Conservation (phyloP, 345 rosid species). For the Sonneratia alba region DNA sequence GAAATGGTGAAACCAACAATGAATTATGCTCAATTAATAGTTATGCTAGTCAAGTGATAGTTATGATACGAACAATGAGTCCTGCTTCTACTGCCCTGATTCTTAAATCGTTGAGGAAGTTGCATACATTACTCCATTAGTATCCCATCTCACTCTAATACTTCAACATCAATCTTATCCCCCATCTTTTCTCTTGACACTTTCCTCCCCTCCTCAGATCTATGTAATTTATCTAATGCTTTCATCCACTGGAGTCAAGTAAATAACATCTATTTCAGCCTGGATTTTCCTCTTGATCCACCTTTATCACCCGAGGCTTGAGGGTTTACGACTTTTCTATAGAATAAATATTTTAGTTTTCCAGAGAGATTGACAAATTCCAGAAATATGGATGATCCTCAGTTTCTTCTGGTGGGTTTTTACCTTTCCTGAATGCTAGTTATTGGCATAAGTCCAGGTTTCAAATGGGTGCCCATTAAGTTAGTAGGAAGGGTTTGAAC, state of each 20-base stretch:
- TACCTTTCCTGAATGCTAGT: too few species aligned
- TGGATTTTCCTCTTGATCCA: background rate
- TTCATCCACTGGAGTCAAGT: too few species aligned
- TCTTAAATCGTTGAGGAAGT: background rate
- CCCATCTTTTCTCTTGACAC: background rate
- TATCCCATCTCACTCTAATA: background rate
- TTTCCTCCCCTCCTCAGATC: background rate
- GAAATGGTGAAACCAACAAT: background rate
- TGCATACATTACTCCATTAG: background rate
- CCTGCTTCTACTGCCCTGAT: too few species aligned
- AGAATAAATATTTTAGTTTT: too few species aligned
- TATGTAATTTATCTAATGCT: background rate
- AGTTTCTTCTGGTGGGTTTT: too few species aligned
- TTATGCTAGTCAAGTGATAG: background rate
- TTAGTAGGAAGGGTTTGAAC: too few species aligned
- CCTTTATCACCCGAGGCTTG: background rate
- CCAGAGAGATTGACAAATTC: too few species aligned
- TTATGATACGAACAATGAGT: background rate
- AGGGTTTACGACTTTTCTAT: too few species aligned
- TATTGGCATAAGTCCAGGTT: too few species aligned
- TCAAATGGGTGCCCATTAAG: too few species aligned
- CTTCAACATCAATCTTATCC: background rate
- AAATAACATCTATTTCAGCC: too few species aligned
- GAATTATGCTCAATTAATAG: background rate
- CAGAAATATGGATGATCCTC: too few species aligned